Percentiles rank a stretch among this genome's conserved stretches.
Evolutionary conservation across 805 yeast genomes (phyloP).

Genomic region (Soucietia sequanensis): DNA sequence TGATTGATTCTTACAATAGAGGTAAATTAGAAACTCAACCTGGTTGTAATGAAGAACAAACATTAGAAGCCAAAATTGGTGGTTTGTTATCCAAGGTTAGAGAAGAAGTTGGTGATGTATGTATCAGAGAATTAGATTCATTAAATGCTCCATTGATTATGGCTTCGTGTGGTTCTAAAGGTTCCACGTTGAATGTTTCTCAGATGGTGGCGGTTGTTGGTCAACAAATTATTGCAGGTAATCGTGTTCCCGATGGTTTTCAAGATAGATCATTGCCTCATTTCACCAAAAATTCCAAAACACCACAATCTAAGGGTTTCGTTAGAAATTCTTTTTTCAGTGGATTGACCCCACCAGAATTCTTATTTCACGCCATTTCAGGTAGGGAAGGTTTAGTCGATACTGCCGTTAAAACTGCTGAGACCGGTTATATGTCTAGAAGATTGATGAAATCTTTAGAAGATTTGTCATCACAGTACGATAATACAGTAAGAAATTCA

Average conservation of each 20-base stretch:
- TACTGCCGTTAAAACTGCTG: conserved; percentile 99
- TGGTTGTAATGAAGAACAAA: conserved; percentile 98
- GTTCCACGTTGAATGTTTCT: conserved; percentile 95
- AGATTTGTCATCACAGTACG: conserved; percentile 91
- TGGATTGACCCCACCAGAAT: conserved; percentile 95
- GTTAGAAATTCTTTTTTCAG: conserved; percentile 93
- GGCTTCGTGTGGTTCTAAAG: conserved; percentile 99
- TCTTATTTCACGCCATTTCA: conserved; percentile 96
- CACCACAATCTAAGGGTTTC: conserved; percentile 97
- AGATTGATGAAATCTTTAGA: conserved; percentile 97
- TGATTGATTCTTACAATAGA: conserved; percentile 70
- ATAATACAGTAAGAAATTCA: conserved; percentile 91
- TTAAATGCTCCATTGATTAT: conserved; percentile 95
- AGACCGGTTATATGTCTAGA: conserved; percentile 98
- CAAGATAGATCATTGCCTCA: conserved; percentile 98
- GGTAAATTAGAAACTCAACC: conserved; percentile 98
- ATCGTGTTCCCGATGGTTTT: conserved; percentile 99
- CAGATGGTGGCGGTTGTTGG: conserved; percentile 99
- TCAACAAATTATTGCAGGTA: conserved; percentile 97
- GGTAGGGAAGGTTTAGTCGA: conserved; percentile 99
- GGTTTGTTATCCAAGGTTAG: conserved; percentile 94
- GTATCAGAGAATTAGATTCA: conserved; percentile 86
- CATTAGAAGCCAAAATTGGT: conserved; percentile 96
- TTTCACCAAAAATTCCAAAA: conserved; percentile 90
- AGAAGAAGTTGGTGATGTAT: conserved; percentile 98